A percentile compares a stretch with the other conserved stretches of the same genome.
These are phyloP conservation scores for Rhodotorula paludigena DNA, from an alignment of 768 basidiomycete genomes.

Conservation along the genomic window DNA sequence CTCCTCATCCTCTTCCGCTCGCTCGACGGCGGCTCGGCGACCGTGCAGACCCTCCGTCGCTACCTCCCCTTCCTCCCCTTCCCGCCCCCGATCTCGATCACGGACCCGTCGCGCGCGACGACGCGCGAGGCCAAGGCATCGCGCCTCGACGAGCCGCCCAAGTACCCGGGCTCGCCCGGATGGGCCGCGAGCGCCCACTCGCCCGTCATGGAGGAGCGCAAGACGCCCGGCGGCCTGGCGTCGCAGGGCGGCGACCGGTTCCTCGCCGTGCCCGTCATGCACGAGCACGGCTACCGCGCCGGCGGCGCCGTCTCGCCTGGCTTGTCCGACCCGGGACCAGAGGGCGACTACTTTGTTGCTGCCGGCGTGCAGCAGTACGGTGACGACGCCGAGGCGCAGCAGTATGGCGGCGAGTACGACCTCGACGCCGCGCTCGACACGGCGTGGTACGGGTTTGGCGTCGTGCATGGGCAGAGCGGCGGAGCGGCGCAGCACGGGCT, in stretches of 20 bases:
- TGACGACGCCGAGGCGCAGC: background rate
- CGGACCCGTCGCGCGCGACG: conserved; percentile 2
- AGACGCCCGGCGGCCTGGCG: no score
- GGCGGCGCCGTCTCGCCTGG: no score
- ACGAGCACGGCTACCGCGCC: no score
- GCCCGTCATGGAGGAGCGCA: conserved; percentile 1
- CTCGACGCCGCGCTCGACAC: conserved; percentile 1
- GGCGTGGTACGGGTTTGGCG: background rate
- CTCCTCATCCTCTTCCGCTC: conserved; percentile 36
- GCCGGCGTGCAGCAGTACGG: background rate
- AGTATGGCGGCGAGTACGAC: background rate
- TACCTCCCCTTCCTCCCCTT: conserved; percentile 15
- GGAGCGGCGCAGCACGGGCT: background rate
- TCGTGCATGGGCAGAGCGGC: background rate
- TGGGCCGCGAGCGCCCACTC: no score
- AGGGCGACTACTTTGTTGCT: no score
- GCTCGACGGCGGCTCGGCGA: conserved; percentile 16
- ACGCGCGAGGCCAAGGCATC: background rate
- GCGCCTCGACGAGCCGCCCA: conserved; percentile 7
- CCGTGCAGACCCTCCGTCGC: background rate
- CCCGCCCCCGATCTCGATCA: conserved; percentile 19
- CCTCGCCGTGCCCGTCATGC: background rate
- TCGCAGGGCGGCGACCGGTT: no score
- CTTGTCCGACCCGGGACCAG: no score
- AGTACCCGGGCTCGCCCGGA: background rate